These are phyloP conservation scores for Sphenostylis stenocarpa DNA, from an alignment of 306 rosid genomes.

Conservation along the genomic window DNA sequence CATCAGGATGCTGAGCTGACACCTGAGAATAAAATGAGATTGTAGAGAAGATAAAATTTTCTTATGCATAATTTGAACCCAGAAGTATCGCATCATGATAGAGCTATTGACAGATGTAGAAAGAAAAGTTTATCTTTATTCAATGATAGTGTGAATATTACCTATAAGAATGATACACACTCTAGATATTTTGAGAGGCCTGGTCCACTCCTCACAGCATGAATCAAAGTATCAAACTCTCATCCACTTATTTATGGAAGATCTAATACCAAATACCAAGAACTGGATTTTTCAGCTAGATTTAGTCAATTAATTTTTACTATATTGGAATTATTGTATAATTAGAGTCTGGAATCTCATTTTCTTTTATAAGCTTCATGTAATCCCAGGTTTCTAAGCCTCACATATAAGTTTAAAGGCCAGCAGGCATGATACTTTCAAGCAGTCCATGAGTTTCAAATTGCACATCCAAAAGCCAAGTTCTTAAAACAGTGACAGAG, in stretches of 20 bases:
- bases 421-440: not conserved
- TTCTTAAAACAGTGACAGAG: not conserved
- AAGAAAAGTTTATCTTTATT: no score
- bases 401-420: not conserved
- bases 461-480: not conserved
- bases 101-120: no score
- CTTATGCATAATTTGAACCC: slow-evolving; percentile 1
- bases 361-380: not conserved
- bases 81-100: not conserved
- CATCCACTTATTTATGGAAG: not conserved
- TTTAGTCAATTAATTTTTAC: not conserved
- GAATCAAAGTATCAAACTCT: not conserved
- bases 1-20: slow-evolving; percentile 28
- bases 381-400: not conserved
- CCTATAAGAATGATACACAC: no score
- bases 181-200: no score
- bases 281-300: not conserved
- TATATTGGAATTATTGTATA: not conserved
- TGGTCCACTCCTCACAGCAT: not conserved
- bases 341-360: not conserved
- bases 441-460: not conserved
- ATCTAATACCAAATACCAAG: not conserved
- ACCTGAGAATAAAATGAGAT: slow-evolving; percentile 37
- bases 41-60: slow-evolving; percentile 3
- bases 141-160: no score